Conservation (phyloP, 345 rosid species). For the Lagerstroemia speciosa region DNA sequence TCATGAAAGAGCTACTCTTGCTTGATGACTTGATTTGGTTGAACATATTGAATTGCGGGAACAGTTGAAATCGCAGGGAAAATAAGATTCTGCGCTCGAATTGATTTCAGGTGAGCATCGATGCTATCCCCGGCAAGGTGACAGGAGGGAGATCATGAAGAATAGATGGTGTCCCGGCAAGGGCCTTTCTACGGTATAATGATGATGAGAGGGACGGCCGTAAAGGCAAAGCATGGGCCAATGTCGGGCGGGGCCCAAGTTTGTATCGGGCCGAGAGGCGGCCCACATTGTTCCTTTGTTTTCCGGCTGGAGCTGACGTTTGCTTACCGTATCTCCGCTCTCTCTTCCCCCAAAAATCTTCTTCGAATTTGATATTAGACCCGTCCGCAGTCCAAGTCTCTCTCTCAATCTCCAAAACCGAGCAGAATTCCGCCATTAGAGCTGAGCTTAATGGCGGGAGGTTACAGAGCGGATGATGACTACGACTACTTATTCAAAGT, state of each 20-base stretch:
- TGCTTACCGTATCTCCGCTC: neutral
- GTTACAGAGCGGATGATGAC: conserved; percentile 9
- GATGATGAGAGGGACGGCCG: no score
- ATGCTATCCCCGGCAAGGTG: no score
- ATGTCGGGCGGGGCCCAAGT: neutral
- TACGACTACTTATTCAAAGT: conserved; percentile 13
- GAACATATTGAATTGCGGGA: no score
- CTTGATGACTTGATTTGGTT: no score
- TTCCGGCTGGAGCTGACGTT: neutral
- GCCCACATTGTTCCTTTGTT: neutral
- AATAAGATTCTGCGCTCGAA: no score
- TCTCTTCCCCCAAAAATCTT: neutral
- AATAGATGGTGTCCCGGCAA: no score
- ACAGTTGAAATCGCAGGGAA: no score
- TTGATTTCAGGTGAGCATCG: no score
- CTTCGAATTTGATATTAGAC: neutral
- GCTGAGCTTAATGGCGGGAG: conserved; percentile 13
- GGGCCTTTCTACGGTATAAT: no score
- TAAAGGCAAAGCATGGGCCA: neutral
- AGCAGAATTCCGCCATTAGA: conserved; percentile 1
- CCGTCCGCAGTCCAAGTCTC: conserved; percentile 2
- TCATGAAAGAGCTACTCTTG: no score
- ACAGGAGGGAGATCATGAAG: no score
- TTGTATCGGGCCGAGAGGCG: neutral
- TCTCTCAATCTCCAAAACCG: conserved; percentile 3